Conservation (phyloP, 2,329 filamentous ascomycete species). For the Cryphonectria radicalis region DNA sequence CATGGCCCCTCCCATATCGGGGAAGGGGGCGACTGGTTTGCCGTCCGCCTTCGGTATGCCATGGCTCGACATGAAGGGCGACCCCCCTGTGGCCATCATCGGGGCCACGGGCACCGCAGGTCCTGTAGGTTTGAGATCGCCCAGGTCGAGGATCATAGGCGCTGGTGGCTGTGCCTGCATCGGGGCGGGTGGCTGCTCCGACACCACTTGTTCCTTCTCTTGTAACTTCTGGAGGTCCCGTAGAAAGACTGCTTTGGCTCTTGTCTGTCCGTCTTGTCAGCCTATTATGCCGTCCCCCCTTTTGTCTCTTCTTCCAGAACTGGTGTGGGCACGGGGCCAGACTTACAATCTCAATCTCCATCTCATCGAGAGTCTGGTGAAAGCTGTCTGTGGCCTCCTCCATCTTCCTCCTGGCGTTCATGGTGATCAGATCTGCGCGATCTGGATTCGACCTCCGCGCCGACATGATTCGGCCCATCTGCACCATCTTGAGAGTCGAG, state of each 20-base stretch:
- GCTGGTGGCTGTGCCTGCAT: constrained; percentile 26
- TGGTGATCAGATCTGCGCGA: constrained; percentile 21
- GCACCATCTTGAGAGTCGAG: constrained; percentile 24
- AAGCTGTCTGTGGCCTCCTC: constrained; percentile 26
- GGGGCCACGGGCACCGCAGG: constrained; percentile 26
- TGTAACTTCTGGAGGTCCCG: constrained; percentile 26
- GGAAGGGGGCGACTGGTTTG: constrained; percentile 29
- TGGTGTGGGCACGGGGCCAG: not conserved
- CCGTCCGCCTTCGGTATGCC: constrained; percentile 19
- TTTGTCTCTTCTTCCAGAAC: not conserved
- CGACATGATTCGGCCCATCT: constrained; percentile 28
- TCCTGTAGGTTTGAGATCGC: constrained; percentile 18
- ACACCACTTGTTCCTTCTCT: constrained; percentile 12
- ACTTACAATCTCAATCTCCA: constrained; percentile 30
- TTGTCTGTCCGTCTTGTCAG: constrained; percentile 22
- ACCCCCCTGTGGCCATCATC: constrained; percentile 25
- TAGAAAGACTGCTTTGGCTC: constrained; percentile 28
- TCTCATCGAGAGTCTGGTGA: constrained; percentile 29
- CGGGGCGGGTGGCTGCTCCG: constrained; percentile 17
- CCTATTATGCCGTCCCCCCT: not conserved
- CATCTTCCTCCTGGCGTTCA: constrained; percentile 28
- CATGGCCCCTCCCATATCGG: constrained; percentile 26
- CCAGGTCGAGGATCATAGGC: constrained; percentile 29
- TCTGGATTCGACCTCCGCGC: constrained; percentile 18
- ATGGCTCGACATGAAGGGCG: constrained; percentile 24